A percentile compares a stretch with the other conserved stretches of the same genome.
These are phyloP conservation scores for Penicillium pancosmium DNA, from an alignment of 495 filamentous ascomycete genomes.

Conservation along the genomic window DNA sequence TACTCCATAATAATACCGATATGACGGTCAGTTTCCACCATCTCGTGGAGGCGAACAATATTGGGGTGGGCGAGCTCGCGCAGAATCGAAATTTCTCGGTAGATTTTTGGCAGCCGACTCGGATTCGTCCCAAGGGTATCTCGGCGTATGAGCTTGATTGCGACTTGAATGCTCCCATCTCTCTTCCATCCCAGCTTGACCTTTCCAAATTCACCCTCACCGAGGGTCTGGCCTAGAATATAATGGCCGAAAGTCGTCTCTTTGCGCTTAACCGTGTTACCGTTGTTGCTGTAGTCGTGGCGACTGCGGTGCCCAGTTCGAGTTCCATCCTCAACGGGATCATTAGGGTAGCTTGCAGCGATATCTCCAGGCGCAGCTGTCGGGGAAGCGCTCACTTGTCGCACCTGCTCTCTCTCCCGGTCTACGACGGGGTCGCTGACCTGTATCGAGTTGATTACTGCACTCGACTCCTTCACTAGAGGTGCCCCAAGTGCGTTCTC, in stretches of 20 bases:
- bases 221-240: constrained; percentile 93
- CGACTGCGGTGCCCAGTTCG: constrained; percentile 68
- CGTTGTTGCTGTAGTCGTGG: constrained; percentile 68
- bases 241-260: constrained; percentile 93
- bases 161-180: constrained; percentile 91
- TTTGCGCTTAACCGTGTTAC: constrained; percentile 58
- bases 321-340: constrained; percentile 62
- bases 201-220: constrained; percentile 98
- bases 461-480: constrained; percentile 43
- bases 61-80: constrained; percentile 88
- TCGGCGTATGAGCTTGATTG: constrained; percentile 95
- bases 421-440: constrained; percentile 81
- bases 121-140: constrained; percentile 87
- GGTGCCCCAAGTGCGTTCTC: constrained; percentile 30
- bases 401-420: constrained; percentile 73
- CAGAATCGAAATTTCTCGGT: constrained; percentile 92
- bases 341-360: constrained; percentile 45
- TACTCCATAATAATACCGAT: constrained; percentile 99
- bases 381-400: constrained; percentile 64
- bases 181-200: constrained; percentile 99
- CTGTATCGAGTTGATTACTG: constrained; percentile 74
- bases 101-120: constrained; percentile 89
- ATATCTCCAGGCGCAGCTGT: constrained; percentile 52
- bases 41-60: constrained; percentile 95
- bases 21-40: constrained; percentile 95